Base-by-base conservation (phyloP, 305 asterid genomes). In the Rubia tinctorum region DNA sequence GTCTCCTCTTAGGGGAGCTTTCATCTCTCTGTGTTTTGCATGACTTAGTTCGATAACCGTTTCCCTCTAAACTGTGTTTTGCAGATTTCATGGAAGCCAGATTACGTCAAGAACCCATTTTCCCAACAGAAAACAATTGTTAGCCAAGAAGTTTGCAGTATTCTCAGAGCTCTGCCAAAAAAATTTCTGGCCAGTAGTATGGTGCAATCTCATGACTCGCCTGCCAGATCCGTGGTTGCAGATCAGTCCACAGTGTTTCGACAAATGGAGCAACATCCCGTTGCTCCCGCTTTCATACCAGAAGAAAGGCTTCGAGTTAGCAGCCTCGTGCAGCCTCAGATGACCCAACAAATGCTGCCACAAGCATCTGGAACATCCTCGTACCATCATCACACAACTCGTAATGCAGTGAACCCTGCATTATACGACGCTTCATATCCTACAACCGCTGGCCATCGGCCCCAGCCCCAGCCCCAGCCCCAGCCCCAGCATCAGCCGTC, bases 81-180 rank as follows among this genome's bases (percentile, higher is more conserved):
- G 97, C 97, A 95, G 99, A 85, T 82, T 74, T 96, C 90, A 73
- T 72, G 69, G 64, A 84, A 68, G 86, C 92, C 84, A 51, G 91
- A 89, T 61, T 89, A 81, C 60, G 76, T 88, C 7, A 89, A 86
- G 81, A 95, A 92, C 77, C 99, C 99, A 1, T 95, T 92, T 82
- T 87, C 98, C 1, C 86, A 87, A 75, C 91, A 86, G 82, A 85
- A 76, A 25, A 64, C 53, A 44, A 55, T 73, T 66, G 81, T 73
- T 39, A 79, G 79, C 56, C 79, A 85, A 60, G 80, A 68, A 39
- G 72, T 75, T 30, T 75, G 78, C 64, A 86, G 64, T 22, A 65
- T 73, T 25, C 25, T 80, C n/a, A 80, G 80, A 68, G 63, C 13
- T 77, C 74, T 71, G 20, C 87, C 72, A 25, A 76, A 69, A 53